Percentiles rank a stretch among this genome's conserved stretches.
Conservation (phyloP, 1,139 yeast species). For the Kurtzmaniella quercitrusa region DNA sequence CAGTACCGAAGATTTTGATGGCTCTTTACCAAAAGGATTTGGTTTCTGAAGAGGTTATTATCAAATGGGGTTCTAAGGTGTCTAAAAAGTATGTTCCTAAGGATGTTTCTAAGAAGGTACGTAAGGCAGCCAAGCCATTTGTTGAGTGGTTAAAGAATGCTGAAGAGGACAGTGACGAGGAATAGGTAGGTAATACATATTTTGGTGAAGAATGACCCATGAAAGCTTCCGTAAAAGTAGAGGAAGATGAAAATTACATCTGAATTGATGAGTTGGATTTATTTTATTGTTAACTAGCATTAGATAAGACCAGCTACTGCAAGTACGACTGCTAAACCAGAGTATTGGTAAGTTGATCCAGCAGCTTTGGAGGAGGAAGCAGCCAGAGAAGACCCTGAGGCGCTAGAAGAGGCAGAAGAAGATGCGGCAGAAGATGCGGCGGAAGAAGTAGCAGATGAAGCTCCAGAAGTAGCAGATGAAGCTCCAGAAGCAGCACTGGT, state of each 20-base stretch:
- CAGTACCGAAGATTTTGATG: conserved; percentile 78
- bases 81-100: conserved; percentile 93
- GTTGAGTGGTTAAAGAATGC: conserved; percentile 94
- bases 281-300: background rate
- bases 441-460: conserved; percentile 5
- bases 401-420: conserved; percentile 4
- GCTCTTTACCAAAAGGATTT: conserved; percentile 79
- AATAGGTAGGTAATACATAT: conserved; percentile 7
- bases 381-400: conserved; percentile 2
- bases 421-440: background rate
- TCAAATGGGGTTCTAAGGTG: conserved; percentile 86
- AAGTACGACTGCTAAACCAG: background rate
- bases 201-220: too few relatives aligned
- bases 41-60: conserved; percentile 74
- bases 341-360: conserved; percentile 1
- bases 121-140: conserved; percentile 95
- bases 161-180: conserved; percentile 63
- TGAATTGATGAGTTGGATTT: too few relatives aligned
- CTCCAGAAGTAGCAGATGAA: conserved; percentile 2
- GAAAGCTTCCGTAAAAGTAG: too few relatives aligned
- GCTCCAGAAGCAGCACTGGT: background rate
- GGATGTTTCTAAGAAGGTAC: conserved; percentile 87
- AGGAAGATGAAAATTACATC: too few relatives aligned
- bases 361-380: conserved; percentile 6
- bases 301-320: background rate